Conservation (phyloP, 2,329 filamentous ascomycete genomes). For the Colletotrichum somersetense region DNA sequence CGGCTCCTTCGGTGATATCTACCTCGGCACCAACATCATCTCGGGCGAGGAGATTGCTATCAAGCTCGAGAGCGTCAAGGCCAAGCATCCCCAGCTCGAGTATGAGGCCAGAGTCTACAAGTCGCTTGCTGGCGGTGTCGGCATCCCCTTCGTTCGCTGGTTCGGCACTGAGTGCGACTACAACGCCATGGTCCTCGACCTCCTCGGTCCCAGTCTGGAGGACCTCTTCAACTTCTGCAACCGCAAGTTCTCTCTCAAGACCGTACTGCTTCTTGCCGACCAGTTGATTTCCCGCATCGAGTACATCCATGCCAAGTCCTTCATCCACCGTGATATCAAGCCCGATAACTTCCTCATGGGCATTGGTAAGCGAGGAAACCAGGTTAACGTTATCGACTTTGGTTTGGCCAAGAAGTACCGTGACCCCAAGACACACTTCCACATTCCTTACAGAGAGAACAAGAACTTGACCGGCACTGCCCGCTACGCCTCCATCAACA, state of each 20-base stretch:
- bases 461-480: conserved; percentile 99
- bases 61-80: conserved; percentile 99
- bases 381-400: conserved; percentile 99
- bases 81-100: conserved; percentile 98
- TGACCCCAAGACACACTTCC: conserved; percentile 99
- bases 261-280: conserved; percentile 93
- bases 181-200: conserved; percentile 99
- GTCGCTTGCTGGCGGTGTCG: conserved; percentile 93
- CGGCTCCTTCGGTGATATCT: conserved; percentile 98
- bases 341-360: conserved; percentile 99
- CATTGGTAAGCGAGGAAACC: conserved; percentile 98
- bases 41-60: conserved; percentile 99
- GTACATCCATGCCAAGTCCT: conserved; percentile 99
- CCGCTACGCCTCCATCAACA: conserved; percentile 99
- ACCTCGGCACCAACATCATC: conserved; percentile 99
- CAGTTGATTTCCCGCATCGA: conserved; percentile 99
- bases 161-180: conserved; percentile 99
- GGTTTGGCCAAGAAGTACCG: conserved; percentile 99
- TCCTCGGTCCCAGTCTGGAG: conserved; percentile 94
- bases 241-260: conserved; percentile 99
- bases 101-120: conserved; percentile 97
- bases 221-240: conserved; percentile 99
- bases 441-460: conserved; percentile 99
- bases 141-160: conserved; percentile 99
- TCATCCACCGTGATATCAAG: conserved; percentile 99